A percentile compares a stretch with the other conserved stretches of the same genome.
Conservation (phyloP, 169 alveolate species). For the Plasmodium blacklocki region DNA sequence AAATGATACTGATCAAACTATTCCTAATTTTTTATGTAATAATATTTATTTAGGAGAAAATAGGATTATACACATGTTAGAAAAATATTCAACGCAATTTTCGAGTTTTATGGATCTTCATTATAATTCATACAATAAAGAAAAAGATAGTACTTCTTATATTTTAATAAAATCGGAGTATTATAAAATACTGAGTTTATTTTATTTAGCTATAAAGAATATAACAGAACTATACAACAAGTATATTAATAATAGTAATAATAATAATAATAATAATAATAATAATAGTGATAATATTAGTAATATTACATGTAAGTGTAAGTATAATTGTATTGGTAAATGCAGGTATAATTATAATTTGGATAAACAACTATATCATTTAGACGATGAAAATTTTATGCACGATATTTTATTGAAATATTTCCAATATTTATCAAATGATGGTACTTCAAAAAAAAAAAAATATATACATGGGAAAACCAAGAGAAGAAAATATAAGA, state of each 20-base stretch:
- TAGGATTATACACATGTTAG: slow-evolving; percentile 24
- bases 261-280: background rate
- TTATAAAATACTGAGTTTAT: slow-evolving; percentile 32
- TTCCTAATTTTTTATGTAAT: background rate
- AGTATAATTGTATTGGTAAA: background rate
- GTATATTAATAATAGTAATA: background rate
- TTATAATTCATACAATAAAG: background rate
- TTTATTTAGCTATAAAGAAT: slow-evolving; percentile 3
- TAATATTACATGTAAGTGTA: no score
- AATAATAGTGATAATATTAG: background rate
- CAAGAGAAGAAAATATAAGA: slow-evolving; percentile 1
- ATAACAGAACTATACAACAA: slow-evolving; percentile 10
- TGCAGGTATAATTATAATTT: background rate
- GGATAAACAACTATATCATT: background rate
- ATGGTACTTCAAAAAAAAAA: slow-evolving; percentile 3
- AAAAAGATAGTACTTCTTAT: background rate
- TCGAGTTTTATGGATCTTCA: slow-evolving; percentile 3
- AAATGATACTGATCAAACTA: background rate
- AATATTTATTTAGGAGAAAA: slow-evolving; percentile 14
- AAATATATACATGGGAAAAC: background rate
- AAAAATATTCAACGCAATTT: slow-evolving; percentile 41
- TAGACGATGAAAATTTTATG: background rate
- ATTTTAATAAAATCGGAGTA: slow-evolving; percentile 26
- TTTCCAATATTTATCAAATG: background rate
- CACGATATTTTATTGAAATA: no score